phyloP scores from a whole-genome alignment of 352 stramenopile species.

The Pythium plurisporium region DNA sequence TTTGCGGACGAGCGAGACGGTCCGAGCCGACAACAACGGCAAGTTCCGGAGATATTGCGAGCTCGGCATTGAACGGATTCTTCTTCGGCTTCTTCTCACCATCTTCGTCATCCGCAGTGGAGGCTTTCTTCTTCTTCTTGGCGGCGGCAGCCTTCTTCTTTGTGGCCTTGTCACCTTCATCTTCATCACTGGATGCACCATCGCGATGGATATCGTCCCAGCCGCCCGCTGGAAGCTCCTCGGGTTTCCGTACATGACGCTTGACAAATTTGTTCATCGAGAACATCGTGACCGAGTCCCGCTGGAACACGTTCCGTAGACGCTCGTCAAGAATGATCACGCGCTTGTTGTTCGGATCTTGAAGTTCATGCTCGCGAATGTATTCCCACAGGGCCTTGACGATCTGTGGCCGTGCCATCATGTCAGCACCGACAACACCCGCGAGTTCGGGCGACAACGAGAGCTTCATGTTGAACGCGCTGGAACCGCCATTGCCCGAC shows the following conservation, averaged over 20 bases:
- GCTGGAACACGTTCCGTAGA: conserved; percentile 73
- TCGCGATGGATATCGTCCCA: conserved; percentile 77
- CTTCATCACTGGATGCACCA: conserved; percentile 78
- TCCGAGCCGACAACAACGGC: conserved; percentile 74
- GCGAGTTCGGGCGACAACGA: conserved; percentile 75
- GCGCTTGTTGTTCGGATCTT: conserved; percentile 94
- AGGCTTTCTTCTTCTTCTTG: conserved; percentile 54
- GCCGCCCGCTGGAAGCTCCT: conserved; percentile 51
- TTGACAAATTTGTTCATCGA: conserved; percentile 89
- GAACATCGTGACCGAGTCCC: conserved; percentile 86
- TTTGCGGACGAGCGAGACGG: conserved; percentile 84
- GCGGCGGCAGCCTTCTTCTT: conserved; percentile 58
- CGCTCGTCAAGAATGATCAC: conserved; percentile 90
- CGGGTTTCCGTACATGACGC: conserved; percentile 74
- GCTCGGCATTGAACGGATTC: conserved; percentile 74
- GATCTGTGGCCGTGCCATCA: conserved; percentile 89
- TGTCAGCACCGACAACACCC: conserved; percentile 73
- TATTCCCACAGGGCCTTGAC: conserved; percentile 97
- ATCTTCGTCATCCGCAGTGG: conserved; percentile 31
- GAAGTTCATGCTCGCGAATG: conserved; percentile 92
- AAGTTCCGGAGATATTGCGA: conserved; percentile 74
- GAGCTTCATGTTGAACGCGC: conserved; percentile 78
- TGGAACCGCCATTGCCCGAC: conserved; percentile 16
- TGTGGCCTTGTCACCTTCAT: conserved; percentile 44
- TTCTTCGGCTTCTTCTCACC: conserved; percentile 51